A percentile compares a stretch with the other conserved stretches of the same genome.
Conservation (phyloP, 495 filamentous ascomycete species). For the Endocarpon pusillum region DNA sequence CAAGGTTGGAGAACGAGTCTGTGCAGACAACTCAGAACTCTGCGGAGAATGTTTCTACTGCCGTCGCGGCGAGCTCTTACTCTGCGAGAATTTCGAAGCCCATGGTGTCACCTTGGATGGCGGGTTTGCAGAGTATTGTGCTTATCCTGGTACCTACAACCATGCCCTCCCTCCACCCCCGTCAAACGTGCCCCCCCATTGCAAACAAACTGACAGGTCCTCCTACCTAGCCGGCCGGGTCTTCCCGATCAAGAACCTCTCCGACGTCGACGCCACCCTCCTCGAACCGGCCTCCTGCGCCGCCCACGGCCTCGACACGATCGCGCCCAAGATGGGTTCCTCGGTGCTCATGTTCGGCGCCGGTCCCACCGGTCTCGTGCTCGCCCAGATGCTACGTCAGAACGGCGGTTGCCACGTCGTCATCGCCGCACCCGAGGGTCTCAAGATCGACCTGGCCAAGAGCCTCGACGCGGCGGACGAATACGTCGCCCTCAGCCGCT, state of each 20-base stretch:
- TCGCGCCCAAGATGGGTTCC: conserved; percentile 41
- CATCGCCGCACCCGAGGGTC: conserved; percentile 44
- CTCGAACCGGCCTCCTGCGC: conserved; percentile 59
- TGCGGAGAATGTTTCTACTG: conserved; percentile 60
- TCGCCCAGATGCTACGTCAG: conserved; percentile 44
- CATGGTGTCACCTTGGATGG: conserved; percentile 50
- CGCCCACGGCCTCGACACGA: conserved; percentile 55
- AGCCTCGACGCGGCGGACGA: conserved; percentile 47
- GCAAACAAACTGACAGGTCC: too few relatives aligned
- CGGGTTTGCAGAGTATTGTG: conserved; percentile 54
- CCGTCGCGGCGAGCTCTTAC: conserved; percentile 45
- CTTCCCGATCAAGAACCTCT: conserved; percentile 53
- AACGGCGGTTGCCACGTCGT: conserved; percentile 50
- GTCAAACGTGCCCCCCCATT: too few relatives aligned
- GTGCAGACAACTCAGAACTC: conserved; percentile 38
- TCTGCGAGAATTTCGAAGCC: conserved; percentile 53
- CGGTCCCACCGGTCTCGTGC: conserved; percentile 37
- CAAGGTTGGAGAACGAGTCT: conserved; percentile 46
- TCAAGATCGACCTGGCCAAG: conserved; percentile 55
- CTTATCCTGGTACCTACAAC: conserved; percentile 20
- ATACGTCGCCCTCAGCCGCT: conserved; percentile 43
- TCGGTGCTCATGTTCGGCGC: conserved; percentile 27
- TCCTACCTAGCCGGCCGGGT: conserved; percentile 40
- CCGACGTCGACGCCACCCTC: conserved; percentile 53
- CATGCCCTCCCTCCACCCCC: too few relatives aligned